phyloP scores from a whole-genome alignment of 148 eudicot species.

The Polygonum maritimum region DNA sequence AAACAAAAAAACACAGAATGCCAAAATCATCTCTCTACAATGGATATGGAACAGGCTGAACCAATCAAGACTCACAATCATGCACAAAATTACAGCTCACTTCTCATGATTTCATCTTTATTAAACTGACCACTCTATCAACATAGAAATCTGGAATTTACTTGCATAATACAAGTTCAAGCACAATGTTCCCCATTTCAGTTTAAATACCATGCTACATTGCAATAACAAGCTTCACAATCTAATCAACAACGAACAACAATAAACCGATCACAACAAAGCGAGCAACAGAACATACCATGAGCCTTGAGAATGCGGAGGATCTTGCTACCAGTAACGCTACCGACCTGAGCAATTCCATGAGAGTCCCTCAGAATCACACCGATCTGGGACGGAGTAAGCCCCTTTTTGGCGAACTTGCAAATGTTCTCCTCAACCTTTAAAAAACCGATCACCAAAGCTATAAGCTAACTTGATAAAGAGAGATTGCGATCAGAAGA shows the following conservation, averaged over 20 bases:
- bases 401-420: constrained; percentile 18
- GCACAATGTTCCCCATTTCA: neutral
- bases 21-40: neutral
- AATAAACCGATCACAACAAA: neutral
- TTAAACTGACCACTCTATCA: neutral
- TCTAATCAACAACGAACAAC: neutral
- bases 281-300: constrained; percentile 13
- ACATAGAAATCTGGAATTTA: neutral
- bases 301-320: constrained; percentile 34
- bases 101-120: neutral
- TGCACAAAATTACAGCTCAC: neutral
- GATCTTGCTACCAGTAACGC: constrained; percentile 15
- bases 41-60: neutral
- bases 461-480: neutral
- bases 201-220: neutral
- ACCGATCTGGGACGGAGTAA: constrained; percentile 20
- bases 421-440: constrained; percentile 16
- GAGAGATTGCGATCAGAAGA: neutral
- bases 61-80: neutral
- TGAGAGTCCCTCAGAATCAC: constrained; percentile 15
- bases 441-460: neutral
- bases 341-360: constrained; percentile 17
- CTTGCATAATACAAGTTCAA: neutral
- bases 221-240: neutral
- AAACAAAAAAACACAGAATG: too few species aligned